Conservation (phyloP, 768 basidiomycete species). For the Pleurotus giganteus region DNA sequence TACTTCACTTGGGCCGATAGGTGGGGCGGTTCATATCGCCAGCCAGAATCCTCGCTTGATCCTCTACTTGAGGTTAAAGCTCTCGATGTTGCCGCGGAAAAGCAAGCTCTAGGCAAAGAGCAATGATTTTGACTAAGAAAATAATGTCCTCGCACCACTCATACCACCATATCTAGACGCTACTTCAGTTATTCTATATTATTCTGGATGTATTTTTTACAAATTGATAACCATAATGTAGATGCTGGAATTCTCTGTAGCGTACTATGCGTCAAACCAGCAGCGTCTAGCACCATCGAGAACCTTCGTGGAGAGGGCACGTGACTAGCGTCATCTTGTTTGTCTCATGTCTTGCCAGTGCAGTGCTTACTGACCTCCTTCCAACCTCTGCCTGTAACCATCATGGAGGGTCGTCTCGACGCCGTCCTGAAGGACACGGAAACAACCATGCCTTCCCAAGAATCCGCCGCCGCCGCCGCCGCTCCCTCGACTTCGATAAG, state of each 20-base stretch:
- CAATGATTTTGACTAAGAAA: neutral
- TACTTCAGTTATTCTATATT: neutral
- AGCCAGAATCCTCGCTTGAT: conserved; percentile 81
- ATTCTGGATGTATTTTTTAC: neutral
- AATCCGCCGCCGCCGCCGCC: neutral
- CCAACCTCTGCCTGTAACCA: conserved; percentile 1
- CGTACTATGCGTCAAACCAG: too few relatives aligned
- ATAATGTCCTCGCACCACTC: neutral
- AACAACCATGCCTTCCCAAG: neutral
- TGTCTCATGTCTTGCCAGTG: too few relatives aligned
- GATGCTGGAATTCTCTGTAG: too few relatives aligned
- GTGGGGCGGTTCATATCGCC: conserved; percentile 80
- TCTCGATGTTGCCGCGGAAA: conserved; percentile 14
- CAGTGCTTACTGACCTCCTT: too few relatives aligned
- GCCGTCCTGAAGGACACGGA: neutral
- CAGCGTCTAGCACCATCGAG: neutral
- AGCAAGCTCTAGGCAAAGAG: conserved; percentile 8
- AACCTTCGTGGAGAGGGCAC: too few relatives aligned
- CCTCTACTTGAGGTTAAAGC: conserved; percentile 71
- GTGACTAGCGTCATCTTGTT: neutral
- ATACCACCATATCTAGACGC: too few relatives aligned
- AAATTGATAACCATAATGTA: too few relatives aligned
- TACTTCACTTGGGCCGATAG: conserved; percentile 98
- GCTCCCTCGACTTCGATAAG: neutral
- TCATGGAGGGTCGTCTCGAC: neutral